Base-by-base conservation (phyloP, 352 stramenopile species). In the Phytophthora capsici region DNA sequence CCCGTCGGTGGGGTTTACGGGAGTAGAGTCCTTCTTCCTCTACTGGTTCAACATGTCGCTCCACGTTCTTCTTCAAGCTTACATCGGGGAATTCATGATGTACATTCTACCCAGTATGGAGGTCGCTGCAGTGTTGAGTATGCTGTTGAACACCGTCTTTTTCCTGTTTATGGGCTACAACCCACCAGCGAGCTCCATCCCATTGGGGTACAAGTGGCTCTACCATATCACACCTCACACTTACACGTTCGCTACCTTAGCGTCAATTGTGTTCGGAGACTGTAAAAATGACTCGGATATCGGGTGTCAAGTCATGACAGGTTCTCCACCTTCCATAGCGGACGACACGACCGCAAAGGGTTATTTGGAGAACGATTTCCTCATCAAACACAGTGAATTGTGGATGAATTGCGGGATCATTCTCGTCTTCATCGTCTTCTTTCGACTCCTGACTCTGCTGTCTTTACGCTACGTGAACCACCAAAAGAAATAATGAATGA, bases 391-490 rank as follows among this genome's bases (percentile, higher is more conserved):
- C 52, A 67, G 70, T 36, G 54, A 78, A 7, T 44, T 78, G 16
- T 75, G 63, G 69, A 51, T 50, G 28, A 69, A 80, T 58, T 71
- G 77, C n/a, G 59, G 52, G 10, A 64, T 73, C 2, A 23, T 77
- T 23, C 22, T 82, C 22, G 70, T 30, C 7, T 69, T 72, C 44
- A 75, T 74, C 8, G 47, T 69, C 3, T 47, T 72, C 14, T 75
- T 73, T 14, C 60, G 66, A 13, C 16, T 77, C 10, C 38, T 75
- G 4, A 51, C 66, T 3, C 28, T 78, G 37, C 38, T 79, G n/a
- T 69, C 57, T 23, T 43, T 80, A 22, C 70, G 69, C n/a, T 82
- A 67, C 57, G 48, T 79, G 17, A 82, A 79, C 44, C 66, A 78
- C 41, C 66, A 77, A 37, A 66, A 71, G 26, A 65, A 63, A 36